Evolutionary conservation across 2,329 filamentous ascomycete genomes (phyloP).

Genomic region (Exophiala sp.): DNA sequence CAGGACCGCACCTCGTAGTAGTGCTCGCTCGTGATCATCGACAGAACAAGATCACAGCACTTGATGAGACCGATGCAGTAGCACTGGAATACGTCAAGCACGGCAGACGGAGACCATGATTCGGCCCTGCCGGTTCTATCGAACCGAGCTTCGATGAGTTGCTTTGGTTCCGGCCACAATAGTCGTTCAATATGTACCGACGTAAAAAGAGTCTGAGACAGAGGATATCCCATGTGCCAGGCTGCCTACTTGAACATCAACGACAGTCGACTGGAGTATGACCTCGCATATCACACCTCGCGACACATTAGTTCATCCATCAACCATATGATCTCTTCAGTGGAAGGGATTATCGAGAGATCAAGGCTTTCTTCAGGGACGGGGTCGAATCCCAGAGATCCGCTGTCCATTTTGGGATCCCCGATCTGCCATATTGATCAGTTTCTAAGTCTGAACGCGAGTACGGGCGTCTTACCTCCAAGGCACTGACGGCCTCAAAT

Average conservation of each 20-base stretch:
- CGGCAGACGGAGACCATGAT: constrained; percentile 42
- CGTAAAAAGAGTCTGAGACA: constrained; percentile 91
- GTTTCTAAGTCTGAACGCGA: background rate
- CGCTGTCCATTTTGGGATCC: constrained; percentile 98
- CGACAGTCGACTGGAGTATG: background rate
- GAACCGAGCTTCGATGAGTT: constrained; percentile 62
- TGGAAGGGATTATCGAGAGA: constrained; percentile 59
- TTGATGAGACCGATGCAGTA: constrained; percentile 85
- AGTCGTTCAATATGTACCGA: constrained; percentile 84
- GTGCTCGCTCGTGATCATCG: constrained; percentile 71
- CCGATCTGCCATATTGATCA: constrained; percentile 65
- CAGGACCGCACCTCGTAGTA: constrained; percentile 69
- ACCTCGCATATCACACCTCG: constrained; percentile 55
- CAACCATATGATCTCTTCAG: constrained; percentile 80
- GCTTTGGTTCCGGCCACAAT: constrained; percentile 61
- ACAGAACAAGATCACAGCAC: constrained; percentile 70
- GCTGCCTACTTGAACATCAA: constrained; percentile 59
- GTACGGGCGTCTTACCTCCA: constrained; percentile 46
- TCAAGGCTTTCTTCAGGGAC: constrained; percentile 81
- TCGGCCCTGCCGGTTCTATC: constrained; percentile 31
- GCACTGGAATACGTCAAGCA: constrained; percentile 61
- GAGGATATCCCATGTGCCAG: constrained; percentile 92
- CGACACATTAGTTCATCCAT: constrained; percentile 89
- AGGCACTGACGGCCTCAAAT: constrained; percentile 81
- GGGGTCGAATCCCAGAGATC: constrained; percentile 70